Evolutionary conservation across 2,329 filamentous ascomycete genomes (phyloP).

Genomic region (Apiospora pterosperma): DNA sequence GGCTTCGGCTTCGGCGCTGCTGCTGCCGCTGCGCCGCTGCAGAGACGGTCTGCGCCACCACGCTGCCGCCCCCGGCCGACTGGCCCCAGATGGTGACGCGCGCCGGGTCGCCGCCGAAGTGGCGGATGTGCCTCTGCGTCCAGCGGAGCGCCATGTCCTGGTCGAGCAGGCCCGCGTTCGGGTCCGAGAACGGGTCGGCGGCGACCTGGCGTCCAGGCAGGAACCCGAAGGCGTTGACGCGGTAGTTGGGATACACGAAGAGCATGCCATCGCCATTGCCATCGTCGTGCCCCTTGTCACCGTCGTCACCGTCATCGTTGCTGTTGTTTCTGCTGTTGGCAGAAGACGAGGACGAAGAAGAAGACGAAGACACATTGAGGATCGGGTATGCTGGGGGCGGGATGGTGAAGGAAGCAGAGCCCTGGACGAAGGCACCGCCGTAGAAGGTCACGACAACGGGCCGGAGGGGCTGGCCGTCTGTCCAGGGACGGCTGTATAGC

Average conservation of each 20-base stretch:
- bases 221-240: conserved; percentile 55
- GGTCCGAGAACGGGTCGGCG: conserved; percentile 38
- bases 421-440: conserved; percentile 59
- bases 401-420: conserved; percentile 49
- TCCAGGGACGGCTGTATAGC: conserved; percentile 57
- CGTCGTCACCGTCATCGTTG: neutral
- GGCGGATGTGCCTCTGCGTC: conserved; percentile 42
- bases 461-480: conserved; percentile 34
- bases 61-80: conserved; percentile 50
- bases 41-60: conserved; percentile 50
- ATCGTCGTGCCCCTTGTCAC: conserved; percentile 32
- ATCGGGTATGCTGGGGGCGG: conserved; percentile 56
- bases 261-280: conserved; percentile 34
- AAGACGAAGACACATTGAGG: conserved; percentile 48
- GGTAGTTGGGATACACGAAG: conserved; percentile 47
- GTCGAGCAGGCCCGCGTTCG: conserved; percentile 50
- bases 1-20: conserved; percentile 16
- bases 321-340: neutral
- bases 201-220: conserved; percentile 46
- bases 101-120: conserved; percentile 46
- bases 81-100: conserved; percentile 53
- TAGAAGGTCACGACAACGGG: conserved; percentile 60
- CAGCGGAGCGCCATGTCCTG: conserved; percentile 43
- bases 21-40: neutral
- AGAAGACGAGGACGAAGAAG: conserved; percentile 36